Evolutionary conservation across 75 land plant genomes (phyloP).

Genomic region (Pinus taeda): DNA sequence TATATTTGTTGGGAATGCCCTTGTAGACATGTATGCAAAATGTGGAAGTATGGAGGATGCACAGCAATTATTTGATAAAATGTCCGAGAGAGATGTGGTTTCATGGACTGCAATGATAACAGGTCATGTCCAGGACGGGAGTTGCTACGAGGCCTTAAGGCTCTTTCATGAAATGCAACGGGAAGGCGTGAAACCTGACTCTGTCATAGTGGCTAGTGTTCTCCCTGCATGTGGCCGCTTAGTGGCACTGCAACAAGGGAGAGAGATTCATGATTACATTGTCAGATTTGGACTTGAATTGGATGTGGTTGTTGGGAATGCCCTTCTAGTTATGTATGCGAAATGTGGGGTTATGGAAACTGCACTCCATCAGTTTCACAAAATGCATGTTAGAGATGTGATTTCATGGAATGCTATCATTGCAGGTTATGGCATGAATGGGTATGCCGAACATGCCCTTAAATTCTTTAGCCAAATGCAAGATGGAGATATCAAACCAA

Average conservation of each 20-base stretch:
- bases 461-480: conserved; percentile 15
- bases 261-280: conserved; percentile 10
- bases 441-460: conserved; percentile 16
- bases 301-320: conserved; percentile 10
- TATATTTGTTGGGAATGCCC: conserved; percentile 11
- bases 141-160: conserved; percentile 7
- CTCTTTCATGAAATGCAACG: conserved; percentile 18
- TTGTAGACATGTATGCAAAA: conserved; percentile 17
- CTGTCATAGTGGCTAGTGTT: conserved; percentile 1
- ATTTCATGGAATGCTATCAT: conserved; percentile 28
- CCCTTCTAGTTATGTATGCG: conserved; percentile 28
- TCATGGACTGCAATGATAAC: conserved; percentile 18
- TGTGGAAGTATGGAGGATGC: conserved; percentile 7
- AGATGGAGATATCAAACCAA: background rate
- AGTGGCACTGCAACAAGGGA: conserved; percentile 9
- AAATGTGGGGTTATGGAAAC: conserved; percentile 19
- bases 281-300: background rate
- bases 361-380: conserved; percentile 15
- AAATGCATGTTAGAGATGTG: conserved; percentile 6
- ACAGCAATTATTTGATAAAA: conserved; percentile 10
- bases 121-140: conserved; percentile 8
- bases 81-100: conserved; percentile 10
- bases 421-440: conserved; percentile 23
- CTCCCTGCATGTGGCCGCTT: conserved; percentile 13
- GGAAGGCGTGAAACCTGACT: conserved; percentile 10